phyloP scores from a whole-genome alignment of 2,329 filamentous ascomycete species.

The Leptographium galeiforme region DNA sequence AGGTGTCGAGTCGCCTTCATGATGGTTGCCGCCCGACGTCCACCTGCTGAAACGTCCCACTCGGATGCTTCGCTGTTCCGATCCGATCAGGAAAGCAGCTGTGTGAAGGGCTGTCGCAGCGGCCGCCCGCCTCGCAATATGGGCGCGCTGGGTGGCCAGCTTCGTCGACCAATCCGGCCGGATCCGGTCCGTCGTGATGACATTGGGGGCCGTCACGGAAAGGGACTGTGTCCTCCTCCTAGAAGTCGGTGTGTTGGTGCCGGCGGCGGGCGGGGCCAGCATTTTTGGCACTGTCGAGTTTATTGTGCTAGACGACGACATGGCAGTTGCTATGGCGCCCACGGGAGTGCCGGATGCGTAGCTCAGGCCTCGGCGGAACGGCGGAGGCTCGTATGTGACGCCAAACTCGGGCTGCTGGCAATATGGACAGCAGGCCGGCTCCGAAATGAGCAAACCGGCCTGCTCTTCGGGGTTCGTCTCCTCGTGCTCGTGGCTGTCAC shows the following conservation, averaged over 20 bases:
- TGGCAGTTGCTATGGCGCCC: conserved; percentile 48
- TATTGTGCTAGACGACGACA: conserved; percentile 77
- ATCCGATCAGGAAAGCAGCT: conserved; percentile 76
- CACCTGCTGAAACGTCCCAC: conserved; percentile 47
- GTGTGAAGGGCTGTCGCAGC: conserved; percentile 91
- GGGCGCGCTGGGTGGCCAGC: conserved; percentile 67
- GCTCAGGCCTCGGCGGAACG: conserved; percentile 70
- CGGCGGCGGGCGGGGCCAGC: conserved; percentile 16
- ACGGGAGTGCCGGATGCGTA: conserved; percentile 24
- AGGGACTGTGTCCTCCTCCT: conserved; percentile 44
- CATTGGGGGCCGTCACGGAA: conserved; percentile 69
- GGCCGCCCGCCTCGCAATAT: conserved; percentile 74
- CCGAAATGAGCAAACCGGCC: conserved; percentile 64
- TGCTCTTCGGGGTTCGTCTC: conserved; percentile 30
- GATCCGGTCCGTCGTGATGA: conserved; percentile 85
- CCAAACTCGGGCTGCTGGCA: conserved; percentile 92
- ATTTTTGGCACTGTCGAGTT: conserved; percentile 37
- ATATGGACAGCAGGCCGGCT: conserved; percentile 86
- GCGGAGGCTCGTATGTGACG: conserved; percentile 82
- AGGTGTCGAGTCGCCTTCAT: conserved; percentile 18
- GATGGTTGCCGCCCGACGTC: conserved; percentile 19
- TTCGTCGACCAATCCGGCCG: conserved; percentile 93
- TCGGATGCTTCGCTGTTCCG: conserved; percentile 34
- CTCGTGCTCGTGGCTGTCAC: conserved; percentile 23
- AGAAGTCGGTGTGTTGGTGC: conserved; percentile 7